A percentile compares a stretch with the other conserved stretches of the same genome.
phyloP scores from a whole-genome alignment of 2,329 filamentous ascomycete species.

The Biscogniauxia mediterranea region DNA sequence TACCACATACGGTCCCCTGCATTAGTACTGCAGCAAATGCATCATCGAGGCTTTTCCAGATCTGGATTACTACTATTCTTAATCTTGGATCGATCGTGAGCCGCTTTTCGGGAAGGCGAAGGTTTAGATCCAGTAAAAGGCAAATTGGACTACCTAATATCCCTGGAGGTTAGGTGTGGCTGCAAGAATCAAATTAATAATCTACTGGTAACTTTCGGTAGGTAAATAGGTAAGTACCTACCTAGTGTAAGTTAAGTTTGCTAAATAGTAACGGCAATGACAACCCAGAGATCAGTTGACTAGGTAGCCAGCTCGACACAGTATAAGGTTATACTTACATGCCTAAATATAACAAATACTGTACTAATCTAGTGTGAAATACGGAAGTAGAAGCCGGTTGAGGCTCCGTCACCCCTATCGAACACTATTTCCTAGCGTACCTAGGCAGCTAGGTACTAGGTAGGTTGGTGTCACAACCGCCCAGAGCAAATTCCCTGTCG shows the following conservation, averaged over 20 bases:
- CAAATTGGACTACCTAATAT: too few species aligned
- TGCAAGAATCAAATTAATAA: neutral
- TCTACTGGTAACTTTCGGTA: too few species aligned
- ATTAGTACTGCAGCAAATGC: neutral
- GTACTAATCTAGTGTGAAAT: too few species aligned
- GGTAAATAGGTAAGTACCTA: neutral
- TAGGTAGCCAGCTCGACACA: neutral
- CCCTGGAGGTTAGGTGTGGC: too few species aligned
- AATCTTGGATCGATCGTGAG: neutral
- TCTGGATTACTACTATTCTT: neutral
- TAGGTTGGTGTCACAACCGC: neutral
- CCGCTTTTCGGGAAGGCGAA: neutral
- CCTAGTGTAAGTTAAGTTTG: too few species aligned
- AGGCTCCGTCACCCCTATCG: slow-evolving; percentile 1
- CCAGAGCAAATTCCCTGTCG: neutral
- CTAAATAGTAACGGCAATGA: neutral
- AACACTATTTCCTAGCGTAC: slow-evolving; percentile 4
- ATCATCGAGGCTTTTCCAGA: neutral
- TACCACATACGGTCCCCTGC: neutral
- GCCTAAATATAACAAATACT: too few species aligned
- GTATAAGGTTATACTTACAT: too few species aligned
- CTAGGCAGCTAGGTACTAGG: neutral
- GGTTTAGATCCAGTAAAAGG: neutral
- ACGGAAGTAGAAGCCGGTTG: too few species aligned
- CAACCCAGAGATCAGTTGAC: neutral